phyloP scores from a whole-genome alignment of 2,329 filamentous ascomycete genomes.

The Fusarium longipes region DNA sequence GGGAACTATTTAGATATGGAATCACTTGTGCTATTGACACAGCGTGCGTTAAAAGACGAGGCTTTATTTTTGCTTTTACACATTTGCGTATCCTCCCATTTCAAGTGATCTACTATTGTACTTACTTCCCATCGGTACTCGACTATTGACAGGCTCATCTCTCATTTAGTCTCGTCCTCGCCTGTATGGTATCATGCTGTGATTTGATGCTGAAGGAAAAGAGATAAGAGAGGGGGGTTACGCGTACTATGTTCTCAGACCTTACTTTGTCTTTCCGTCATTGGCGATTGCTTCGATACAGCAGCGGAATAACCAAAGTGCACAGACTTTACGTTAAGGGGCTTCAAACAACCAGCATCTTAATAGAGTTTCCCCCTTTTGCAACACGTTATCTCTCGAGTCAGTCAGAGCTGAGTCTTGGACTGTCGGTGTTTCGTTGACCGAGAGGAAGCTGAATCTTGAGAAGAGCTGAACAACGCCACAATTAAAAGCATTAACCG shows the following conservation, averaged over 20 bases:
- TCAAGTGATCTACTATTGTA: neutral
- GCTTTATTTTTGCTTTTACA: constrained; percentile 9
- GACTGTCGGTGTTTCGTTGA: neutral
- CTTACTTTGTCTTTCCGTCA: too few species aligned
- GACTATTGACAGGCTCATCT: too few species aligned
- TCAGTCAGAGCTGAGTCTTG: neutral
- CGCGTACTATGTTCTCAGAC: too few species aligned
- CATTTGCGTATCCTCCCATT: too few species aligned
- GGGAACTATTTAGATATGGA: constrained; percentile 7
- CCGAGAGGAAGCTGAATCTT: neutral
- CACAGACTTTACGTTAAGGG: neutral
- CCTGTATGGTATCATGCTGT: too few species aligned
- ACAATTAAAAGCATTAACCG: neutral
- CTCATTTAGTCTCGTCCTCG: too few species aligned
- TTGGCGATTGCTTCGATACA: neutral
- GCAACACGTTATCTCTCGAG: neutral
- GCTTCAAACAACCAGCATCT: neutral
- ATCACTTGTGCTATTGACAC: constrained; percentile 30
- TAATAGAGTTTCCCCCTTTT: neutral
- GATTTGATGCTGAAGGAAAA: too few species aligned
- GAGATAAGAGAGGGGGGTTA: too few species aligned
- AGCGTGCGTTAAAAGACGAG: constrained; percentile 25
- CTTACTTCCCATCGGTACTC: neutral
- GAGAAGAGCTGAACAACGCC: neutral
- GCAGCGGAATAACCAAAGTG: neutral